Evolutionary conservation across 192 early-diverging fungal genomes (phyloP).

Genomic region (Coemansia sp.): DNA sequence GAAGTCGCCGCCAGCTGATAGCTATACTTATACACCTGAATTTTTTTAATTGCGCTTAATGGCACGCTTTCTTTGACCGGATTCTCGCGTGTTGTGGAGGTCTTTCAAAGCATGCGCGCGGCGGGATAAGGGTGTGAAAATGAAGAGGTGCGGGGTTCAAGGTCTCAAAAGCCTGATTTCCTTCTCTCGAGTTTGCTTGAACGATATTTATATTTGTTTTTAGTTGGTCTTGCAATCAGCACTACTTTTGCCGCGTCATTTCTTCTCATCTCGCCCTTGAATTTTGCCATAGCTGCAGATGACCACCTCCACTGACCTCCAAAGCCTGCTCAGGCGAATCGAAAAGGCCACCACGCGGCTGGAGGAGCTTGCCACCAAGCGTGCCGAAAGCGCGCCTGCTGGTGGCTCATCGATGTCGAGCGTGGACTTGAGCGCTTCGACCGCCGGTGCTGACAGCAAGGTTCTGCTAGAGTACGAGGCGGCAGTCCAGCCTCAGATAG

Average conservation of each 20-base stretch:
- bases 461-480: conserved; percentile 56
- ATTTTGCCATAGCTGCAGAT: conserved; percentile 14
- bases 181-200: background rate
- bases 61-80: background rate
- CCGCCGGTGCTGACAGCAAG: conserved; percentile 43
- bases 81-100: background rate
- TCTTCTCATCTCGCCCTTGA: conserved; percentile 7
- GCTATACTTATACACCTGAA: background rate
- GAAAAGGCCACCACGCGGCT: conserved; percentile 89
- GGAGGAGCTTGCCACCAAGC: conserved; percentile 74
- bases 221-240: background rate
- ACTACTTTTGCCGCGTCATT: background rate
- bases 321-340: conserved; percentile 79
- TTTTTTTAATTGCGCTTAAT: background rate
- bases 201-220: background rate
- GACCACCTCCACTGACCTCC: conserved; percentile 44
- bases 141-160: too few species aligned
- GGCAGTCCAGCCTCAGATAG: conserved; percentile 38
- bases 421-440: conserved; percentile 35
- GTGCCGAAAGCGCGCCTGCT: conserved; percentile 40
- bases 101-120: background rate
- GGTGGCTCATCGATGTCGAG: background rate
- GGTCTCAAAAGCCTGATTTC: too few species aligned
- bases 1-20: conserved; percentile 27
- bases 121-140: too few species aligned